Evolutionary conservation across 2,329 filamentous ascomycete genomes (phyloP).

Genomic region (Alternaria postmessia): DNA sequence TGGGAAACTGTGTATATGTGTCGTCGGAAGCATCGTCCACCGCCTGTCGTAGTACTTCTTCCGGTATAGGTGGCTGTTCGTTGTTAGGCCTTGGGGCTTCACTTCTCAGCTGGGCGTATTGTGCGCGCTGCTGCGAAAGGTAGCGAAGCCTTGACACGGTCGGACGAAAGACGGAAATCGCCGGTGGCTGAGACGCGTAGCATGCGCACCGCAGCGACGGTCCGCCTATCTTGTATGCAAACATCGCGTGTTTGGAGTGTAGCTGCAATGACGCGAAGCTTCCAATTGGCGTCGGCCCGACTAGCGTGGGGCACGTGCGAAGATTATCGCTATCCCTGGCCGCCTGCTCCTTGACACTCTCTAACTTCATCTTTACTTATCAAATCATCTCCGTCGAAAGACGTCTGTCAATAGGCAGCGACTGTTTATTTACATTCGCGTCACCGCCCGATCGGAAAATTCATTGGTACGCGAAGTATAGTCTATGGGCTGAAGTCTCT

Average conservation of each 20-base stretch:
- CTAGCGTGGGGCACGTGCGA: constrained; percentile 12
- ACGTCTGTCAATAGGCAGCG: not conserved
- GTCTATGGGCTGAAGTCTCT: not conserved
- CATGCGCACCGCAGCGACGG: constrained; percentile 11
- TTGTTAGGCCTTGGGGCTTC: constrained; percentile 8
- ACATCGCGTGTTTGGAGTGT: constrained; percentile 18
- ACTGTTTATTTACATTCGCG: no score
- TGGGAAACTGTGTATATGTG: constrained; percentile 14
- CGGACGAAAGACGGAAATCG: not conserved
- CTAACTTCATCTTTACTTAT: not conserved
- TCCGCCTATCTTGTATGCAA: constrained; percentile 7
- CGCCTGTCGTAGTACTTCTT: constrained; percentile 6
- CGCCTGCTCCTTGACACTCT: not conserved
- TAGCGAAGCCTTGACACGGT: constrained; percentile 5
- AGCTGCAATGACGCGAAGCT: constrained; percentile 15
- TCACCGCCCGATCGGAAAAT: not conserved
- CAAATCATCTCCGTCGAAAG: not conserved
- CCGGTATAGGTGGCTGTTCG: constrained; percentile 13
- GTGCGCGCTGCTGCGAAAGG: constrained; percentile 11
- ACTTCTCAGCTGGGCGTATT: constrained; percentile 11
- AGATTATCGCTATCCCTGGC: not conserved
- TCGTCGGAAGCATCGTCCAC: not conserved
- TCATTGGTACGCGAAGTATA: no score
- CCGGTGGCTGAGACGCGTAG: constrained; percentile 1
- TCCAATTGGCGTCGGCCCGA: constrained; percentile 18